Evolutionary conservation across 2,329 filamentous ascomycete species (phyloP).

Genomic region (Claviceps monticola): DNA sequence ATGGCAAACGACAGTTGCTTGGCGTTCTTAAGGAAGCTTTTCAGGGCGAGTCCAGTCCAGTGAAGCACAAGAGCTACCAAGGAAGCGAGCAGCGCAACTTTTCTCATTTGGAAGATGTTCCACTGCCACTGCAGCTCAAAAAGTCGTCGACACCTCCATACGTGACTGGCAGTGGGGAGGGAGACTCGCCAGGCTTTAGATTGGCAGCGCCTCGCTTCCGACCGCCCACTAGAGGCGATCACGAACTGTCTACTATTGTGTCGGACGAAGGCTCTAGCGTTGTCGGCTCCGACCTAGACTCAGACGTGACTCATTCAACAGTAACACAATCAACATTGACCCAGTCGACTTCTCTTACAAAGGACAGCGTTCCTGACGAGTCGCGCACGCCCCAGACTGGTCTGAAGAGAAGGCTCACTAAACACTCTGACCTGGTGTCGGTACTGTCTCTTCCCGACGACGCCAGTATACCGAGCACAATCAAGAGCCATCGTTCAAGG

Average conservation of each 20-base stretch:
- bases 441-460: slow-evolving; percentile 65
- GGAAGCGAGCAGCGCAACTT: slow-evolving; percentile 29
- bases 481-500: slow-evolving; percentile 58
- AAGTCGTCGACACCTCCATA: not conserved
- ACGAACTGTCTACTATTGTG: slow-evolving; percentile 44
- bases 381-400: slow-evolving; percentile 28
- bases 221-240: slow-evolving; percentile 39
- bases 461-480: slow-evolving; percentile 39
- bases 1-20: slow-evolving; percentile 36
- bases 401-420: slow-evolving; percentile 67
- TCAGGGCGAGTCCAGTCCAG: slow-evolving; percentile 42
- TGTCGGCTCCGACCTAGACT: slow-evolving; percentile 35
- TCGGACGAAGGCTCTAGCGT: slow-evolving; percentile 36
- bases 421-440: slow-evolving; percentile 87
- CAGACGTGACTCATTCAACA: slow-evolving; percentile 32
- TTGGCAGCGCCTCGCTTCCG: slow-evolving; percentile 21
- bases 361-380: slow-evolving; percentile 21
- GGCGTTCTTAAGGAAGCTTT: slow-evolving; percentile 49
- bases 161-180: not conserved
- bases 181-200: slow-evolving; percentile 5
- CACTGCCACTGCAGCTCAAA: slow-evolving; percentile 5
- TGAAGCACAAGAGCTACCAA: slow-evolving; percentile 33
- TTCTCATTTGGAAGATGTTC: slow-evolving; percentile 13
- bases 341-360: slow-evolving; percentile 35
- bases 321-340: slow-evolving; percentile 42